Percentiles rank a stretch among this genome's conserved stretches.
Evolutionary conservation across 371 early-diverging fungal genomes (phyloP).

Genomic region (Mucor irregularis): DNA sequence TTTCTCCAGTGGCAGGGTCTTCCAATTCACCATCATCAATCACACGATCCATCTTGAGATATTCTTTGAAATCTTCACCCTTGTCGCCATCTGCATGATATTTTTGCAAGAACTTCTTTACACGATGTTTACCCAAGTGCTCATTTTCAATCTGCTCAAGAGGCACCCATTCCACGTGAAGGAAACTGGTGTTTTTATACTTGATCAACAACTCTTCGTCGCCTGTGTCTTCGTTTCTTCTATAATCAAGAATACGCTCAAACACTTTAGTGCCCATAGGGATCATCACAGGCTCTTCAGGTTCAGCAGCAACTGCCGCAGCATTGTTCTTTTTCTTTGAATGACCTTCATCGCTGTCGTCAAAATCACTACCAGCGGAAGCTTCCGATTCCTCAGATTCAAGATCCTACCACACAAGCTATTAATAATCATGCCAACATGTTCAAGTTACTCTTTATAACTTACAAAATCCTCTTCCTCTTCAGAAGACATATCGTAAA

Average conservation of each 20-base stretch:
- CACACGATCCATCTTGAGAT: conserved; percentile 65
- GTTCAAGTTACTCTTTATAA: background rate
- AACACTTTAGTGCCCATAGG: conserved; percentile 64
- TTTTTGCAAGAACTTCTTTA: conserved; percentile 73
- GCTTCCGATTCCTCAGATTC: conserved; percentile 23
- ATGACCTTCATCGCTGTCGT: conserved; percentile 26
- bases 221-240: conserved; percentile 33
- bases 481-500: conserved; percentile 46
- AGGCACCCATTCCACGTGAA: conserved; percentile 82
- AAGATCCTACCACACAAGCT: background rate
- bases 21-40: conserved; percentile 79
- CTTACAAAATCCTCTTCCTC: conserved; percentile 43
- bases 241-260: conserved; percentile 59
- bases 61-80: conserved; percentile 52
- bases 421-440: background rate
- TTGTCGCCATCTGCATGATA: conserved; percentile 44
- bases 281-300: conserved; percentile 57
- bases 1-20: conserved; percentile 50
- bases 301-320: conserved; percentile 3
- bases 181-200: conserved; percentile 78
- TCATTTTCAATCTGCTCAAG: conserved; percentile 61
- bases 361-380: conserved; percentile 33
- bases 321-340: conserved; percentile 12
- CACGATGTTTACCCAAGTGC: conserved; percentile 70
- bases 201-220: conserved; percentile 59